These are phyloP conservation scores for Fusarium denticulatum DNA, from an alignment of 2,329 filamentous ascomycete species.

Conservation along the genomic window DNA sequence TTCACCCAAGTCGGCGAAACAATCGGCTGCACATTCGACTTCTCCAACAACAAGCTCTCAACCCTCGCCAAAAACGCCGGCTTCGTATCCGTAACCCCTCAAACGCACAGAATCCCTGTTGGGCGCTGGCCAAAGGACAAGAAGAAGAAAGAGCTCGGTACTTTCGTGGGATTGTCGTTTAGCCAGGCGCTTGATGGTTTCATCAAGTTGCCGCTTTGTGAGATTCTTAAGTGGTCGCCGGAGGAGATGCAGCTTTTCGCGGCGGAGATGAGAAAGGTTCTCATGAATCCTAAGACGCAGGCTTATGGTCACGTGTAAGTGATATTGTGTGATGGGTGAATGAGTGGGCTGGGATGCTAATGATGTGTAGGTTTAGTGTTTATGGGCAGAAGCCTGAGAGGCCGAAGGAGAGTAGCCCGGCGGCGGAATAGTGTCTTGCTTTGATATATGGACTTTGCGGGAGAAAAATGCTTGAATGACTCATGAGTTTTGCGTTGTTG, in stretches of 20 bases:
- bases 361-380: slow-evolving; percentile 16
- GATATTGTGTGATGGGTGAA: fast-evolving
- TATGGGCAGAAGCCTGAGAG: slow-evolving; percentile 29
- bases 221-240: slow-evolving; percentile 30
- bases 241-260: slow-evolving; percentile 39
- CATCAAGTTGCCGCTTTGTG: slow-evolving; percentile 37
- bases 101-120: slow-evolving; percentile 34
- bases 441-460: fast-evolving
- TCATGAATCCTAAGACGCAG: slow-evolving; percentile 30
- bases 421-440: background rate
- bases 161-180: slow-evolving; percentile 35
- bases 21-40: slow-evolving; percentile 32
- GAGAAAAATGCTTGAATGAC: fast-evolving
- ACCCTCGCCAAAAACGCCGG: slow-evolving; percentile 24
- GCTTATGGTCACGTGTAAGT: slow-evolving; percentile 31
- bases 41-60: slow-evolving; percentile 29
- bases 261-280: slow-evolving; percentile 29
- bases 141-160: slow-evolving; percentile 37
- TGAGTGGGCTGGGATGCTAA: background rate
- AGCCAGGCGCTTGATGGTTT: slow-evolving; percentile 39
- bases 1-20: slow-evolving; percentile 30
- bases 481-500: background rate
- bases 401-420: fast-evolving
- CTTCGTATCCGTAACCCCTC: background rate
- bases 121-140: slow-evolving; percentile 36